A percentile compares a stretch with the other conserved stretches of the same genome.
Evolutionary conservation across 805 yeast genomes (phyloP).

Genomic region (Wickerhamomyces silvicola): DNA sequence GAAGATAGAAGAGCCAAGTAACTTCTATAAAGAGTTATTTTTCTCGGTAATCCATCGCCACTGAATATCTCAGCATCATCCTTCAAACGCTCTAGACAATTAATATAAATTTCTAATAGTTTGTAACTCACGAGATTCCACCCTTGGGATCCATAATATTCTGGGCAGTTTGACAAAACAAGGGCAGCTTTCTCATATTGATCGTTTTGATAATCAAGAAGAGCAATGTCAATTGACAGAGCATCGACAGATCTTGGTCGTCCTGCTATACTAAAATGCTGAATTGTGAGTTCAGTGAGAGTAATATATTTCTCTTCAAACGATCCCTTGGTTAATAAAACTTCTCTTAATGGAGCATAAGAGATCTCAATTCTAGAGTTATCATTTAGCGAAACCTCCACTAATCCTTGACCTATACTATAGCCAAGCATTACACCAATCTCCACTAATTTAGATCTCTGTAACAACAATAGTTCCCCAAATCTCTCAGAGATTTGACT

Average conservation of each 20-base stretch:
- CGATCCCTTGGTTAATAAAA: constrained; percentile 25
- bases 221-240: constrained; percentile 73
- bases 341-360: constrained; percentile 11
- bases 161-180: constrained; percentile 62
- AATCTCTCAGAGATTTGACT: constrained; percentile 29
- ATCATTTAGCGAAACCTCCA: constrained; percentile 7
- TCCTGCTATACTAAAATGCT: constrained; percentile 42
- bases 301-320: constrained; percentile 39
- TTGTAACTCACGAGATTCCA: constrained; percentile 70
- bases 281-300: constrained; percentile 51
- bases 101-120: constrained; percentile 60
- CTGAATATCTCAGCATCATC: constrained; percentile 19
- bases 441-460: constrained; percentile 36
- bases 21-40: constrained; percentile 3
- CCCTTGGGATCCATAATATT: constrained; percentile 57
- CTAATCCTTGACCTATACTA: constrained; percentile 25
- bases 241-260: constrained; percentile 65
- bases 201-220: constrained; percentile 51
- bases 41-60: constrained; percentile 3
- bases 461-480: constrained; percentile 44
- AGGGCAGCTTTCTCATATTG: constrained; percentile 56
- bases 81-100: constrained; percentile 49
- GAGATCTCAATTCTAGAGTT: not conserved
- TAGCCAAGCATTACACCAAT: constrained; percentile 27
- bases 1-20: constrained; percentile 8